Conservation (phyloP, 257 asterid genomes). For the Leptodermis oblonga region DNA sequence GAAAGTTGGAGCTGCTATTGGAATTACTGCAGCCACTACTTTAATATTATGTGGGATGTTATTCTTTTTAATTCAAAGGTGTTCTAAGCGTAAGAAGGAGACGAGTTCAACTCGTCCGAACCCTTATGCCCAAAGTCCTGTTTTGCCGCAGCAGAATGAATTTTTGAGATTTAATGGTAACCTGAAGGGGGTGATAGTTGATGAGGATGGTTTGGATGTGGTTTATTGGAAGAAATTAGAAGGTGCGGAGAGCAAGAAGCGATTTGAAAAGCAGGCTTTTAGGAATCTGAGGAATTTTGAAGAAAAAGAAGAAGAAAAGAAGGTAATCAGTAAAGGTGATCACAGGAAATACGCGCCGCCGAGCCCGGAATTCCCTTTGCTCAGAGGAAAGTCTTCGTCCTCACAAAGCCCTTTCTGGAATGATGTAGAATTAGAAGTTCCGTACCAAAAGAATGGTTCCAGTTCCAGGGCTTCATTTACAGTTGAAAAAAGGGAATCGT, state of each 20-base stretch:
- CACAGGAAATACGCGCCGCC: constrained; percentile 34
- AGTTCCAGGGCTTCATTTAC: constrained; percentile 20
- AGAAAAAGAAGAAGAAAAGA: constrained; percentile 36
- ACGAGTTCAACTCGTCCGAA: background rate
- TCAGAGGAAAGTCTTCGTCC: constrained; percentile 66
- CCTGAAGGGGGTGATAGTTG: constrained; percentile 76
- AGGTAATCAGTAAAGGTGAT: constrained; percentile 29
- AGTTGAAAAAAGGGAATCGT: constrained; percentile 29
- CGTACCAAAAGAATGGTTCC: constrained; percentile 14
- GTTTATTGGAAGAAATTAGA: constrained; percentile 72
- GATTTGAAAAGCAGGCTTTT: constrained; percentile 43
- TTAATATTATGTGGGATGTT: constrained; percentile 39
- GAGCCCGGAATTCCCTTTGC: constrained; percentile 55
- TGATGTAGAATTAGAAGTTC: constrained; percentile 19
- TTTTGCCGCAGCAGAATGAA: constrained; percentile 21
- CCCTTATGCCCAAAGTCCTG: constrained; percentile 22
- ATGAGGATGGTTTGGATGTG: constrained; percentile 89
- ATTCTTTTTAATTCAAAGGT: constrained; percentile 34
- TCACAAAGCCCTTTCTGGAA: constrained; percentile 65
- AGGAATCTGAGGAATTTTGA: constrained; percentile 34
- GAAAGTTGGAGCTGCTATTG: constrained; percentile 67
- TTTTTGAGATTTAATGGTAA: constrained; percentile 55
- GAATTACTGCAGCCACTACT: constrained; percentile 55
- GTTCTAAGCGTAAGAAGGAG: constrained; percentile 34
- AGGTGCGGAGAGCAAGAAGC: constrained; percentile 35